Evolutionary conservation across 345 rosid species (phyloP).

Genomic region (Corchorus capsularis): DNA sequence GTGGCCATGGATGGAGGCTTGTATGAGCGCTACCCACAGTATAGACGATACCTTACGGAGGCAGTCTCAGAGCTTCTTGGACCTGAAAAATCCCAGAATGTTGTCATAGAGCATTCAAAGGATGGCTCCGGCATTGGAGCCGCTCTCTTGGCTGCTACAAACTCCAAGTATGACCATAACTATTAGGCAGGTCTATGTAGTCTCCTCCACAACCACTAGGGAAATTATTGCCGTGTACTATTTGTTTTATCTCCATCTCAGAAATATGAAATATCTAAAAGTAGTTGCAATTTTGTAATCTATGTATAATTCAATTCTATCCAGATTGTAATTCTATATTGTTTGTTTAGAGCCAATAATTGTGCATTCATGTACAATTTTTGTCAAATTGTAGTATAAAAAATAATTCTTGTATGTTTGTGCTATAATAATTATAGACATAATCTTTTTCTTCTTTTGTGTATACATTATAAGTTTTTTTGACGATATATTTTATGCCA

Average conservation of each 20-base stretch:
- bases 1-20: conserved; percentile 91
- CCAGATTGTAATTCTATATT: conserved; percentile 3
- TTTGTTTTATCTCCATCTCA: conserved; percentile 7
- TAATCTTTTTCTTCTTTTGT: no score
- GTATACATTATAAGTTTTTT: no score
- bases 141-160: conserved; percentile 81
- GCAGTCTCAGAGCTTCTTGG: conserved; percentile 76
- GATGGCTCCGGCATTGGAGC: conserved; percentile 94
- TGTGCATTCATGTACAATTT: not conserved
- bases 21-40: conserved; percentile 71
- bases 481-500: no score
- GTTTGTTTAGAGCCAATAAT: conserved; percentile 19
- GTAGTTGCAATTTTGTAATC: conserved; percentile 14
- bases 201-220: not conserved
- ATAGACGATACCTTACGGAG: conserved; percentile 59
- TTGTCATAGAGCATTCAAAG: conserved; percentile 68
- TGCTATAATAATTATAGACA: no score
- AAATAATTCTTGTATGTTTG: no score
- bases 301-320: not conserved
- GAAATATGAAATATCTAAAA: not conserved
- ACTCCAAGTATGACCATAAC: conserved; percentile 59
- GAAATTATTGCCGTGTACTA: not conserved
- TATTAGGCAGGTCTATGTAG: conserved; percentile 25
- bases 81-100: conserved; percentile 44
- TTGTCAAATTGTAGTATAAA: no score